phyloP scores from a whole-genome alignment of 2,329 filamentous ascomycete genomes.

The Ophiostoma ulmi region DNA sequence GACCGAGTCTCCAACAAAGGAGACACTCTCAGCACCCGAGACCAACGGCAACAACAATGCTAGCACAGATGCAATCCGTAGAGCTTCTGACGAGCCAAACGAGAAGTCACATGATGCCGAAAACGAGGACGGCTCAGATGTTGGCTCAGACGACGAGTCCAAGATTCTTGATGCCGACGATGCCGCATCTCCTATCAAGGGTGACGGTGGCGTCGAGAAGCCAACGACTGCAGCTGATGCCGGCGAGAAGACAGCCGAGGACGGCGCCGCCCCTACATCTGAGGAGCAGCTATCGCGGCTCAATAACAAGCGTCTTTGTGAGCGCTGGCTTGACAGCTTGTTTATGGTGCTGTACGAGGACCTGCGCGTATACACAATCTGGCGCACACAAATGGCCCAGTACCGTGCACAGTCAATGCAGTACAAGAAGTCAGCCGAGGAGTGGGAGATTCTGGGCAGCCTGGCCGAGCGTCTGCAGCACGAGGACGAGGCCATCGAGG shows the following conservation, averaged over 20 bases:
- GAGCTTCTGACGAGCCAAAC: slow-evolving; percentile 58
- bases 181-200: background rate
- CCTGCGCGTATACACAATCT: slow-evolving; percentile 96
- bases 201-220: slow-evolving; percentile 57
- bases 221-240: slow-evolving; percentile 74
- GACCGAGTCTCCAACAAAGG: slow-evolving; percentile 39
- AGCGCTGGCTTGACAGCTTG: slow-evolving; percentile 95
- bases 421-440: slow-evolving; percentile 93
- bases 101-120: slow-evolving; percentile 33
- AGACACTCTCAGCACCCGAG: slow-evolving; percentile 39
- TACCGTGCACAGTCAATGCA: slow-evolving; percentile 88
- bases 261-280: slow-evolving; percentile 38
- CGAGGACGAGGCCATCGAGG: slow-evolving; percentile 83
- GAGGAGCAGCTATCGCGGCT: slow-evolving; percentile 80
- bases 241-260: slow-evolving; percentile 55
- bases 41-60: slow-evolving; percentile 62
- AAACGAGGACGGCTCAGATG: slow-evolving; percentile 31
- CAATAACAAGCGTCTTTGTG: slow-evolving; percentile 94
- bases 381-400: slow-evolving; percentile 96
- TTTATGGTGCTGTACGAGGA: slow-evolving; percentile 99
- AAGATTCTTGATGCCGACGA: slow-evolving; percentile 30
- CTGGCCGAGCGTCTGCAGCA: slow-evolving; percentile 91
- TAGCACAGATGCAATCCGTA: slow-evolving; percentile 72
- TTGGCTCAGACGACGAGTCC: slow-evolving; percentile 27
- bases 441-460: slow-evolving; percentile 96